Evolutionary conservation across 805 yeast genomes (phyloP).

Genomic region (Jamesozyma gamospora): DNA sequence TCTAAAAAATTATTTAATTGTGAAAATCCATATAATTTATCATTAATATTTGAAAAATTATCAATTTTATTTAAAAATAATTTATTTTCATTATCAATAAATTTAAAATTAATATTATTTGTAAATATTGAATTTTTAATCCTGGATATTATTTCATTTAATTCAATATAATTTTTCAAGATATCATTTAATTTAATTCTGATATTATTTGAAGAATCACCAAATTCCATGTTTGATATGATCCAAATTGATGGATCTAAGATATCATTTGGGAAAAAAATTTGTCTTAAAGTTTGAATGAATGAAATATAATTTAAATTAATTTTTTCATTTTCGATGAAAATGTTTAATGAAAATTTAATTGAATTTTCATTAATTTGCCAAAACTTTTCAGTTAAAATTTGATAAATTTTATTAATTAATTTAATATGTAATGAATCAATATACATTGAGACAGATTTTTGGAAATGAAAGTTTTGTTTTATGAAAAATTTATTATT

Average conservation of each 20-base stretch:
- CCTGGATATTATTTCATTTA: slow-evolving; percentile 5
- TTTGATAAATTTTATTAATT: slow-evolving; percentile 11
- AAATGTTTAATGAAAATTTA: slow-evolving; percentile 5
- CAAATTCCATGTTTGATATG: slow-evolving; percentile 15
- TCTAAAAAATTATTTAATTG: slow-evolving; percentile 6
- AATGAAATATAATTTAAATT: slow-evolving; percentile 15
- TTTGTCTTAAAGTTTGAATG: slow-evolving; percentile 9
- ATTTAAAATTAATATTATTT: not conserved
- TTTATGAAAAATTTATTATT: slow-evolving; percentile 7
- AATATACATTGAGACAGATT: slow-evolving; percentile 17
- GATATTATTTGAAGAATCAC: slow-evolving; percentile 16
- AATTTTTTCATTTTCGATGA: slow-evolving; percentile 8
- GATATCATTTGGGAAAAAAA: slow-evolving; percentile 11
- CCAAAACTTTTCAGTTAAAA: slow-evolving; percentile 21
- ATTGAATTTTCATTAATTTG: slow-evolving; percentile 7
- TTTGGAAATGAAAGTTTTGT: slow-evolving; percentile 22
- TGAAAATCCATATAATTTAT: slow-evolving; percentile 7
- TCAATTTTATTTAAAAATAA: not conserved
- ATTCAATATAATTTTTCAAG: slow-evolving; percentile 11
- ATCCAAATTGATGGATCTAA: slow-evolving; percentile 21
- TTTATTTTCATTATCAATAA: not conserved
- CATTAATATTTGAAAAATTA: not conserved
- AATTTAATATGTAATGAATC: slow-evolving; percentile 22
- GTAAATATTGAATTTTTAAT: slow-evolving; percentile 17
- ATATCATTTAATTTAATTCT: slow-evolving; percentile 10